Evolutionary conservation across 805 yeast species (phyloP), one percentile per base, ranked within the genome.

Genomic region (Komagataella pastoris): DNA sequence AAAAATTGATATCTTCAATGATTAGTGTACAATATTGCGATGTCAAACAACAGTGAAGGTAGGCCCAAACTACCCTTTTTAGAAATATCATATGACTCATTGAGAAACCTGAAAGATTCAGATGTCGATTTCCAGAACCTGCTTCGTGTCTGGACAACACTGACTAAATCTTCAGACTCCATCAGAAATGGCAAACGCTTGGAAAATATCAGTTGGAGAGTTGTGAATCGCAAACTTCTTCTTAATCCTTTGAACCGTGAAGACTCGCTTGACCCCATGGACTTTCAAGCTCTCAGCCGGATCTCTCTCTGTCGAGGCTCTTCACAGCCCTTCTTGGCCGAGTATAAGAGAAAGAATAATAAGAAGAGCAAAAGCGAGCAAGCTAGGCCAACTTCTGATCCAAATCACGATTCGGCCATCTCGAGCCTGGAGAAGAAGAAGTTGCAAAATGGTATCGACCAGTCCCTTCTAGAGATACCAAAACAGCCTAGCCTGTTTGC

Each of bases 101-200:
- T 63, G 24, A 55, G 57, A 24, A 47, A 57, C 17, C 51, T 65
- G 18, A 45, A 12, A 44, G 58, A 55, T 24, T 56, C 59, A 19
- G 62, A 62, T 3, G 56, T 69, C 10, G 71, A 71, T 46, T 59
- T 72, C 44, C 72, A 70, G 51, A 68, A 67, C 49, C 68, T 71
- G 3, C 56, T 72, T 24, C 65, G 70, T 2, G 65, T 72, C 21
- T 71, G 75, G 73, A 68, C 73, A 7, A 72, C 74, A 1, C 50
- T 67, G 12, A 62, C 63, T 8, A 66, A 67, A 51, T 61, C 66
- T 1, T 59, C 66, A 21, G 64, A 61, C 47, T 59, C 60, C 48
- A 60, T 67, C 17, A 55, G 55, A 44, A 64, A 66, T 50, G 71
- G 71, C 24, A 60, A 59, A 48, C 54, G 72, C 49, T 55, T 67